These are phyloP conservation scores for Solanum stenotomum DNA, from an alignment of 257 asterid species.

Conservation along the genomic window DNA sequence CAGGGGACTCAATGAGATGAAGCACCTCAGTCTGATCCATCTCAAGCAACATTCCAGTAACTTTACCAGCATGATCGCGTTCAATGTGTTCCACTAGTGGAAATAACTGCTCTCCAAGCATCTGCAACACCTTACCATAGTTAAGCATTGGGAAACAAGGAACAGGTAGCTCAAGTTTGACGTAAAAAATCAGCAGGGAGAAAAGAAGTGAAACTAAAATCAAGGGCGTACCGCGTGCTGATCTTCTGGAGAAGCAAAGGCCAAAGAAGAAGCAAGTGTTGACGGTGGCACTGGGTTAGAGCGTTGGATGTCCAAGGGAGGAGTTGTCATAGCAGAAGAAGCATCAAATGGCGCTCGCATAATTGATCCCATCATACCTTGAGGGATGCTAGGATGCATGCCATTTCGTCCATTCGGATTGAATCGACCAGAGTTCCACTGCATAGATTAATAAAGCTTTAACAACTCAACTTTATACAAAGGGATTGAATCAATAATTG, in stretches of 20 bases:
- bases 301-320: constrained; percentile 26
- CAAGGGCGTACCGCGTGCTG: constrained; percentile 43
- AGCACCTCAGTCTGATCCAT: constrained; percentile 92
- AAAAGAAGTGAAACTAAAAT: background rate
- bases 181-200: background rate
- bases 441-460: constrained; percentile 8
- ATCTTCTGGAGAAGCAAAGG: constrained; percentile 67
- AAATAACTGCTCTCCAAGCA: constrained; percentile 71
- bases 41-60: constrained; percentile 85
- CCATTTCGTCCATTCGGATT: constrained; percentile 28
- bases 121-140: constrained; percentile 27
- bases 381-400: constrained; percentile 30
- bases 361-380: constrained; percentile 33
- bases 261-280: constrained; percentile 75
- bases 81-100: constrained; percentile 65
- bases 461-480: background rate
- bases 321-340: constrained; percentile 20
- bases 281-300: constrained; percentile 33
- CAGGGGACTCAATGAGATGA: constrained; percentile 78
- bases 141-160: background rate
- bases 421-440: constrained; percentile 40
- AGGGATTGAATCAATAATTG: background rate
- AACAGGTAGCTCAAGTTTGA: background rate
- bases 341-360: constrained; percentile 29
- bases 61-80: constrained; percentile 49